A percentile compares a stretch with the other conserved stretches of the same genome.
phyloP scores from a whole-genome alignment of 345 rosid species.

The Rubroshorea leprosula region DNA sequence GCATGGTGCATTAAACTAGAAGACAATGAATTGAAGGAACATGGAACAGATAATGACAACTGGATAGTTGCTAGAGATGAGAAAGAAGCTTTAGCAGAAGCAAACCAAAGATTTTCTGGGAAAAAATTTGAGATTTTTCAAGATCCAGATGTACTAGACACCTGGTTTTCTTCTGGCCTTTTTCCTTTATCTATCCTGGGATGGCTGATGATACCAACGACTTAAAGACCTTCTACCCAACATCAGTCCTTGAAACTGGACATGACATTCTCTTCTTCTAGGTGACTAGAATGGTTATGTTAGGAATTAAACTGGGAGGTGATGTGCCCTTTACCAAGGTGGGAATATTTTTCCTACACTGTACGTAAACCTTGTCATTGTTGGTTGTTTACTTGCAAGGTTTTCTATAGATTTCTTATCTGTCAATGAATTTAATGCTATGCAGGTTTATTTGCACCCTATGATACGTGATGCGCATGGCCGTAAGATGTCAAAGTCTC shows the following conservation, averaged over 20 bases:
- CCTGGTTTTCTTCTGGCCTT: constrained; percentile 98
- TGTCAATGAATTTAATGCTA: too few species aligned
- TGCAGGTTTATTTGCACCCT: constrained; percentile 91
- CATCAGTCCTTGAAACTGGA: constrained; percentile 91
- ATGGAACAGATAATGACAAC: constrained; percentile 73
- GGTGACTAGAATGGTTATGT: constrained; percentile 99
- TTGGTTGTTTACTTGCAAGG: neutral
- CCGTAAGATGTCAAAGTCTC: constrained; percentile 90
- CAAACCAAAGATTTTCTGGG: constrained; percentile 49
- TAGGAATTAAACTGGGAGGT: constrained; percentile 78
- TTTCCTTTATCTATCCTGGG: constrained; percentile 80
- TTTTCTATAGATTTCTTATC: too few species aligned
- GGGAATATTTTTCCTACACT: constrained; percentile 15
- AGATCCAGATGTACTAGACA: constrained; percentile 95
- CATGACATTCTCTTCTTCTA: constrained; percentile 94
- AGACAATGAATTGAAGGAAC: constrained; percentile 66
- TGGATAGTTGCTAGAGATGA: constrained; percentile 86
- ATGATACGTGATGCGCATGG: constrained; percentile 99
- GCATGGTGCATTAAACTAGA: constrained; percentile 87
- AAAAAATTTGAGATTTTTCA: constrained; percentile 66
- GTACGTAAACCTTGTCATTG: neutral
- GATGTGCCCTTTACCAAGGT: constrained; percentile 91
- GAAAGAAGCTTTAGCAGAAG: constrained; percentile 57
- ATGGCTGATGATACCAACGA: constrained; percentile 90
- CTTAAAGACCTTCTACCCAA: constrained; percentile 80